Base-by-base conservation (phyloP, 2,329 filamentous ascomycete species). In the Nannizziopsis arthrosporioides region DNA sequence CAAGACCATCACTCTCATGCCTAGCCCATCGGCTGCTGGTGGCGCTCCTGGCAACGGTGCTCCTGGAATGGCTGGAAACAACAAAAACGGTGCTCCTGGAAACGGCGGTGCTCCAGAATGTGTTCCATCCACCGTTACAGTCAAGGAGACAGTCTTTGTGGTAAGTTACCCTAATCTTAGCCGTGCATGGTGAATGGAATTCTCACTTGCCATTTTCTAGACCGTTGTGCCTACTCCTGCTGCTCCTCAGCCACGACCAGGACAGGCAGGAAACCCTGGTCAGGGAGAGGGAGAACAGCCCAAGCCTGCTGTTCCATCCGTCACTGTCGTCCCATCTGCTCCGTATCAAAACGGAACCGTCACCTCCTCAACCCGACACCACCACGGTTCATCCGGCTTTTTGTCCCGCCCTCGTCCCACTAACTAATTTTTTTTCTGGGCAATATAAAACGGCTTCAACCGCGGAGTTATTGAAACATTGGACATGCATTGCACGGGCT, bases 91-190 rank as follows among this genome's bases (percentile, higher is more conserved):
- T 7, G 22, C 4, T n/a, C n/a, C 5, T n/a, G 42, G 42, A 15
- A 44, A 37, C 17, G 32, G 31, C 31, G 42, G 18, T 6, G 35
- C 14, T 17, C 11, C 17, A 18, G 32, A 17, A 14, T 48, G 49
- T 45, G 48, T 42, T 41, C 62, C 59, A 10, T 60, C 61, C 14
- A 63, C 61, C 22, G 58, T 58, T 31, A 61, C 58, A 11, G 56
- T 61, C 43, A 63, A 59, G 32, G 61, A 62, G 46, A 64, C 63
- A 36, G 61, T 66, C 51, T 65, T 61, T 52, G 60, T 45, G 34
- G 43, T 45, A 39, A 38, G 43, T 38, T 39, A 2, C 61, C 53
- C 62, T 65, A 62, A 42, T 31, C 12, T n/a, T 4, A 30, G 8
- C 14, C 7, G 1, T 11, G 30, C 2, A 37, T 61, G 59, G 30